Evolutionary conservation across 2,329 filamentous ascomycete species (phyloP).

Genomic region (Fusarium lateritium): DNA sequence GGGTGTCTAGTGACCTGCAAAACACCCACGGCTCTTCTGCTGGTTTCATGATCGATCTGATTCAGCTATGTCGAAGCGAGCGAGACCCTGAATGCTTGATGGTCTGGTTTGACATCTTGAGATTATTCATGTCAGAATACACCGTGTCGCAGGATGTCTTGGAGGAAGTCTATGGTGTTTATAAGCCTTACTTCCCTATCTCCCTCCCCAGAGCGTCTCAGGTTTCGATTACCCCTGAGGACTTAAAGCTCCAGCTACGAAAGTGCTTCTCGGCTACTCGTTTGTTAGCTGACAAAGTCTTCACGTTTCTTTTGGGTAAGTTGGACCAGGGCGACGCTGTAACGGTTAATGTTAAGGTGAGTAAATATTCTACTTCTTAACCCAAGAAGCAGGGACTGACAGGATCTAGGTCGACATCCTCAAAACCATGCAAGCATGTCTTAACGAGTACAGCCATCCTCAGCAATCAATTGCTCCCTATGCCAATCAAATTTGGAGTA

Average conservation of each 20-base stretch:
- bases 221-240: constrained; percentile 68
- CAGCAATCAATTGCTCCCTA: constrained; percentile 65
- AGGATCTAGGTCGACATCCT: constrained; percentile 65
- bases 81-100: constrained; percentile 71
- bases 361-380: neutral
- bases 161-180: constrained; percentile 67
- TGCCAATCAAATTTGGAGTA: constrained; percentile 67
- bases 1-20: constrained; percentile 61
- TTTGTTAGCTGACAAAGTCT: constrained; percentile 60
- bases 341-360: constrained; percentile 70
- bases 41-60: constrained; percentile 64
- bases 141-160: constrained; percentile 62
- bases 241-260: constrained; percentile 68
- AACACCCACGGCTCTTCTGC: constrained; percentile 60
- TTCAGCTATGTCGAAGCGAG: constrained; percentile 68
- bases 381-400: constrained; percentile 19
- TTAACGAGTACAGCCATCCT: constrained; percentile 64
- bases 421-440: constrained; percentile 68
- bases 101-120: constrained; percentile 69
- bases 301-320: constrained; percentile 70
- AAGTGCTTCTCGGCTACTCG: constrained; percentile 68
- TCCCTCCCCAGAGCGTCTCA: constrained; percentile 67
- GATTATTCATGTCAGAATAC: constrained; percentile 62
- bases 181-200: constrained; percentile 74
- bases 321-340: constrained; percentile 72